Base-by-base conservation (phyloP, 371 early-diverging fungal species). In the Lichtheimia ramosa region DNA sequence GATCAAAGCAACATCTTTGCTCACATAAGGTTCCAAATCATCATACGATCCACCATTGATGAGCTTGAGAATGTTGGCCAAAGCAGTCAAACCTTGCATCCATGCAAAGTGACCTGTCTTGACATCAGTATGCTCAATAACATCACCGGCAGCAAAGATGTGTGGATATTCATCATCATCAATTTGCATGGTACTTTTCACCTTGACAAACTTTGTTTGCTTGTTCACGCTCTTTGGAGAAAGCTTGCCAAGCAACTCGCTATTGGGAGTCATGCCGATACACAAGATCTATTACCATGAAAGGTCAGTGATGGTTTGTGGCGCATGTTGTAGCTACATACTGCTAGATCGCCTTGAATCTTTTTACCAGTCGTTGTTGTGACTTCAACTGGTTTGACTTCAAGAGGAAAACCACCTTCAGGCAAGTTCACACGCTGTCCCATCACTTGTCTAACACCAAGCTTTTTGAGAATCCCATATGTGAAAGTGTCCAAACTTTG, bases 141-240 rank as follows among this genome's bases (percentile, higher is more conserved):
- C 86, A 60, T 88, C 86, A 43, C 92, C 91, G 1, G 77, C 76
- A 6, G 87, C 85, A 61, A 82, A 89, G 39, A 92, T 81, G 59
- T 90, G 73, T 12, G 89, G 84, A 57, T 76, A 87, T 1, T 57
- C 50, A 5, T 66, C 73, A 54, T 89, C 90, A 3, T 67, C 70
- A 43, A 92, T 76, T 68, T 92, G 92, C 63, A 90, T 69, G 0
- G 88, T 86, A 4, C 79, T 72, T 48, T 80, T 79, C 8, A 86
- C 81, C 20, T 70, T 74, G 48, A 90, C 77, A 60, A 81, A 72
- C 1, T 78, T 73, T 16, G 67, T 82, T 4, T 75, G 62, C 28
- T 68, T 52, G 54, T 84, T 70, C 50, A 88, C 65, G 7, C 77
- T 63, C 2, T 66, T 51, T 0, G 83, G 79, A 1, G 84, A 70